Base-by-base conservation (phyloP, 2,329 filamentous ascomycete genomes). In the Fusarium xylarioides region DNA sequence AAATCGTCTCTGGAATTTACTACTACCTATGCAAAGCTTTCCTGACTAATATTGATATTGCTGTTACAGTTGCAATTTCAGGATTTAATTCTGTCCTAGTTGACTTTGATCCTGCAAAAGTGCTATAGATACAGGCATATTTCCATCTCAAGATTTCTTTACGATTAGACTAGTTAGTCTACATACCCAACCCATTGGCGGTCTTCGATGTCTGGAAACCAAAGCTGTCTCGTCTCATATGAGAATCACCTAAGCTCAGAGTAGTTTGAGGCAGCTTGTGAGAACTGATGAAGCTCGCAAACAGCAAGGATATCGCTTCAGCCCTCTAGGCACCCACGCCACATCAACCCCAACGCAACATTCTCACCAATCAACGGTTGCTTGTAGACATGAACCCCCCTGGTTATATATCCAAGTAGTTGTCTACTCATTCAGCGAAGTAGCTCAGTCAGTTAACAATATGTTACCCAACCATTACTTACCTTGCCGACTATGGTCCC, bases 401-500 rank as follows among this genome's bases (percentile, higher is more conserved):
- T 55, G 23, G 18, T 55, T 64, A 72, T 68, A 70, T 40, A 70
- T n/a, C 52, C 56, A 61, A 66, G 47, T 46, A 47, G 63, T 9
- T 12, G 14, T 18, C 16, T 12, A 11, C 26, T 70, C 35, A 38
- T 35, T 55, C 63, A 74, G 71, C 64, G 68, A 75, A 77, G 71
- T 76, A 78, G 71, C 74, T 71, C 56, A 66, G 47, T 38, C 19
- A 47, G 28, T 46, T 68, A 60, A 65, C 46, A n/a, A 54, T 58
- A 23, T 35, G 49, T 42, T 42, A 43, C 23, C 46, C 40, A 34
- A 28, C 34, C 30, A 37, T 52, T 32, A 16, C 64, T 44, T 70
- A 74, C 60, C 71, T 75, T 69, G 66, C 59, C 37, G 56, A 59
- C 61, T 44, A 67, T 75, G 64, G 52, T 52, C 56, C 58, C 71